These are phyloP conservation scores for Neurospora discreta DNA, from an alignment of 495 filamentous ascomycete species.

Conservation along the genomic window DNA sequence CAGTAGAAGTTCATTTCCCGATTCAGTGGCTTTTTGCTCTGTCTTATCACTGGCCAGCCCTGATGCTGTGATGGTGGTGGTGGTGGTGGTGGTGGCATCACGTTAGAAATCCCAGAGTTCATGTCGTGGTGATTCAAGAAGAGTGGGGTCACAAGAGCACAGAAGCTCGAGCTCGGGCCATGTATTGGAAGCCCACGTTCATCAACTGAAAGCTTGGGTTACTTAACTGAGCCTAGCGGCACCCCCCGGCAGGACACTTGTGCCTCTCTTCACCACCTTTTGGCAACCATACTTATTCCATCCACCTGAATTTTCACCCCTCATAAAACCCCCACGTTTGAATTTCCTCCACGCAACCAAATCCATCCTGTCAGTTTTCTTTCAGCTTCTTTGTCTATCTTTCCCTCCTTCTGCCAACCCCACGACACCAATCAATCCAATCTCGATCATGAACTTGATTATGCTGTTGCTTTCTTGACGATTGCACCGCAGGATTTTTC, in stretches of 20 bases:
- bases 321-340: constrained; percentile 12
- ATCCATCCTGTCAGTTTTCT: neutral
- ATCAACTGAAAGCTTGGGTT: neutral
- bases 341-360: constrained; percentile 14
- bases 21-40: neutral
- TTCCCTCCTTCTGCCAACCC: neutral
- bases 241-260: neutral
- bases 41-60: neutral
- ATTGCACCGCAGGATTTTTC: neutral
- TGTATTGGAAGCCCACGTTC: neutral
- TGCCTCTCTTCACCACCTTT: neutral
- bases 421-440: neutral
- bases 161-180: neutral
- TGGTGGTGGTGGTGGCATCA: neutral
- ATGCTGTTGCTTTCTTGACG: neutral
- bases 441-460: neutral
- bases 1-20: neutral
- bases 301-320: neutral
- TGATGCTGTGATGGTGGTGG: neutral
- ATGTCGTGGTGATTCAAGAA: neutral
- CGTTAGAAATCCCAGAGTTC: neutral
- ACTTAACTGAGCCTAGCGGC: neutral
- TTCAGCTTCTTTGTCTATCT: constrained; percentile 1
- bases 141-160: neutral
- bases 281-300: neutral